A percentile compares a stretch with the other conserved stretches of the same genome.
These are phyloP conservation scores for Apostasia shenzhenica DNA, from an alignment of 106 monocot species.

Conservation along the genomic window DNA sequence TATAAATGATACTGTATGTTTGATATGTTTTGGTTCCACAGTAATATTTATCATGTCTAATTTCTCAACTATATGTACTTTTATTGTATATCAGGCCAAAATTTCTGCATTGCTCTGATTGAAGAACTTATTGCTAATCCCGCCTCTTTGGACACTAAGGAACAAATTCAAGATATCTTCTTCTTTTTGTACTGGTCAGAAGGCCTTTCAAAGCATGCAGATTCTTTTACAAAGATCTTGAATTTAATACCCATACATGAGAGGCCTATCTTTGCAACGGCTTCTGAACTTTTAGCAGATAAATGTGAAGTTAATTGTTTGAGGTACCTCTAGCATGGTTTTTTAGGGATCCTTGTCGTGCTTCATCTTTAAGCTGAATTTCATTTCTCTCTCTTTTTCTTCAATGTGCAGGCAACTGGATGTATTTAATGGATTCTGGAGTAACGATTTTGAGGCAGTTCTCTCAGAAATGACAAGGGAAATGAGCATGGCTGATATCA, in stretches of 20 bases:
- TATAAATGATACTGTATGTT: neutral
- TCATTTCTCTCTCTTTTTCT: neutral
- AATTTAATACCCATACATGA: slow-evolving; percentile 51
- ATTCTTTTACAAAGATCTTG: slow-evolving; percentile 69
- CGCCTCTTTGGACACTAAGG: slow-evolving; percentile 20
- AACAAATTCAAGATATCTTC: slow-evolving; percentile 65
- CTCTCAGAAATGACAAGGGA: slow-evolving; percentile 74
- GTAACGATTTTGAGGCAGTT: slow-evolving; percentile 74
- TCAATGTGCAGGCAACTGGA: slow-evolving; percentile 48
- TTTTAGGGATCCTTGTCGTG: neutral
- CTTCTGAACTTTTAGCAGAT: slow-evolving; percentile 33
- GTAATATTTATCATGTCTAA: neutral
- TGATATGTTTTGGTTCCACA: neutral
- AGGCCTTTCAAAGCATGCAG: slow-evolving; percentile 69
- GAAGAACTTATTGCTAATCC: slow-evolving; percentile 58
- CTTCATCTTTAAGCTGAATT: neutral
- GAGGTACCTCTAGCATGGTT: slow-evolving; percentile 28
- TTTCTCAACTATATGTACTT: neutral
- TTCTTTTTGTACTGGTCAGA: slow-evolving; percentile 68
- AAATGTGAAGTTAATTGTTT: slow-evolving; percentile 13
- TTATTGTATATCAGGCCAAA: slow-evolving; percentile 46
- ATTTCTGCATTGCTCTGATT: slow-evolving; percentile 71
- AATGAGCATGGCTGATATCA: slow-evolving; percentile 73
- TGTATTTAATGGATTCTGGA: slow-evolving; percentile 26
- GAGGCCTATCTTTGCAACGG: slow-evolving; percentile 28